These are phyloP conservation scores for Plenodomus lindquistii DNA, from an alignment of 2,329 filamentous ascomycete species.

Conservation along the genomic window DNA sequence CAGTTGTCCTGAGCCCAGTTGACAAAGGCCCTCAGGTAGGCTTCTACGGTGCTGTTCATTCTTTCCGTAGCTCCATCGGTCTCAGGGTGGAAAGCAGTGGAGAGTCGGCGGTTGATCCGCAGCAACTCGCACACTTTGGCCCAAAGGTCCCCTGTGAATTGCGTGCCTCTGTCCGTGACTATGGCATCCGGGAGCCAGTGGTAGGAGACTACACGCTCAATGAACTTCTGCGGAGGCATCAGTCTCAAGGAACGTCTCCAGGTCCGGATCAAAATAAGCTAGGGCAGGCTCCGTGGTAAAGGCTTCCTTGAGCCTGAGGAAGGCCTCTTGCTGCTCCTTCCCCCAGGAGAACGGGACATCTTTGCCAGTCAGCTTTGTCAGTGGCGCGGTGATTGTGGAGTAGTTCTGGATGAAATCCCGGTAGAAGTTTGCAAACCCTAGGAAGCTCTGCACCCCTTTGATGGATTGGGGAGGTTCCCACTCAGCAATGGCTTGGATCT, in stretches of 20 bases:
- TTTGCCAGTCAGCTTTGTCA: conserved; percentile 3
- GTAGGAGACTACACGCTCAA: too few species aligned
- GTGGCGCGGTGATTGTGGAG: not conserved
- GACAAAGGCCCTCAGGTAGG: too few species aligned
- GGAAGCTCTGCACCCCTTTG: conserved; percentile 25
- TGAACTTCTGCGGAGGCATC: conserved; percentile 29
- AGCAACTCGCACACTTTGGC: too few species aligned
- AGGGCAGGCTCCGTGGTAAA: conserved; percentile 22
- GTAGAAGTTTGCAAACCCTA: conserved; percentile 43
- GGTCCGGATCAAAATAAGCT: conserved; percentile 15
- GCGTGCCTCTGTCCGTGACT: too few species aligned
- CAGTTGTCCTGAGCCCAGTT: too few species aligned
- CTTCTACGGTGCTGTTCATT: too few species aligned
- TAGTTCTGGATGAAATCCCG: conserved; percentile 28
- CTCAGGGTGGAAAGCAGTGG: too few species aligned
- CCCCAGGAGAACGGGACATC: not conserved
- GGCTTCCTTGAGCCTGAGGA: conserved; percentile 10
- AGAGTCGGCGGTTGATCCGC: too few species aligned
- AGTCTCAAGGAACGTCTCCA: conserved; percentile 19
- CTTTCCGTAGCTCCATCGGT: too few species aligned
- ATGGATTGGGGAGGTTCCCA: conserved; percentile 21
- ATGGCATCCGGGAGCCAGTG: too few species aligned
- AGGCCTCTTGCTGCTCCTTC: conserved; percentile 1
- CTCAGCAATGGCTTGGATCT: conserved; percentile 15
- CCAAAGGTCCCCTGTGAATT: too few species aligned